Conservation (phyloP, 1,284 basidiomycete genomes). For the Ceratobasidium sp. region DNA sequence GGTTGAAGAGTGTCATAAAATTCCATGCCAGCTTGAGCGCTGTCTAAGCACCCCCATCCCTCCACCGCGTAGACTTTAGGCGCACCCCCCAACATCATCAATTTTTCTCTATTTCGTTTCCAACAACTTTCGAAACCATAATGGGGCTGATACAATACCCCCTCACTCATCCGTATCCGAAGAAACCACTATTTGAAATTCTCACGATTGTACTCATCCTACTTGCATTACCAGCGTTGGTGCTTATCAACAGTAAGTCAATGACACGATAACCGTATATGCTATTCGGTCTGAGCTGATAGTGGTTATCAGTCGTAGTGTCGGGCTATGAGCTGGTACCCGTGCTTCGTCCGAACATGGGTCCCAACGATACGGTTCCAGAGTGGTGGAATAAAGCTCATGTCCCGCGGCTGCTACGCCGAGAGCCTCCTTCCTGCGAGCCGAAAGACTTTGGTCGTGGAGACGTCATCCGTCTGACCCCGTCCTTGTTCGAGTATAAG, state of each 20-base stretch:
- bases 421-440: neutral
- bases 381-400: slow-evolving; percentile 2
- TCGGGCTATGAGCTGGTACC: slow-evolving; percentile 30
- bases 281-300: neutral
- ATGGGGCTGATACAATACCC: slow-evolving; percentile 23
- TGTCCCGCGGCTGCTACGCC: slow-evolving; percentile 5
- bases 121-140: too few relatives aligned
- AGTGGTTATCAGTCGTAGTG: neutral
- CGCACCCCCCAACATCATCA: too few relatives aligned
- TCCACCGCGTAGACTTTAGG: too few relatives aligned
- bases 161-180: slow-evolving; percentile 31
- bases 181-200: neutral
- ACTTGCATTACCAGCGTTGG: neutral
- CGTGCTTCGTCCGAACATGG: neutral
- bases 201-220: slow-evolving; percentile 5
- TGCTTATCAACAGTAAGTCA: slow-evolving; percentile 17
- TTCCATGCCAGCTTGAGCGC: too few relatives aligned
- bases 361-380: slow-evolving; percentile 29
- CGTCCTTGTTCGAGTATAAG: slow-evolving; percentile 32
- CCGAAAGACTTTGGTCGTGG: slow-evolving; percentile 31
- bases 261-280: neutral
- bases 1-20: too few relatives aligned
- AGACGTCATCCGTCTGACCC: slow-evolving; percentile 17
- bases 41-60: too few relatives aligned
- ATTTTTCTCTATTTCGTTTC: too few relatives aligned